phyloP scores from a whole-genome alignment of 208 protist species.

The Leishmania lainsoni region DNA sequence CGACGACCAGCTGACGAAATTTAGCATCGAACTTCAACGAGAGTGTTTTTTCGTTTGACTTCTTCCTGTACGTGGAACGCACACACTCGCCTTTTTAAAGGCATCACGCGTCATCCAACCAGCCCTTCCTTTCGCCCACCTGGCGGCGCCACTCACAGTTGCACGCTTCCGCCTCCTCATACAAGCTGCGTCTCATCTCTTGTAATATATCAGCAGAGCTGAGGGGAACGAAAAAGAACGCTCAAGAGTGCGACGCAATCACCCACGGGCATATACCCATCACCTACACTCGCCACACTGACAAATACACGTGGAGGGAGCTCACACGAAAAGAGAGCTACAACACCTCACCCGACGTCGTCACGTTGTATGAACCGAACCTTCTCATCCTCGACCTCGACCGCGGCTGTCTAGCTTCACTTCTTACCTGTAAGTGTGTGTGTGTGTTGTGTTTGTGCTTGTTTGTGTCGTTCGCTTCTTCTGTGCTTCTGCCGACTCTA shows the following conservation, averaged over 20 bases:
- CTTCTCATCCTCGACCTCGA: neutral
- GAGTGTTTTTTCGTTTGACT: neutral
- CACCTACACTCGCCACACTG: neutral
- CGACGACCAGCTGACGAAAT: neutral
- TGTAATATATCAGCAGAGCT: neutral
- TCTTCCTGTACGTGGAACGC: neutral
- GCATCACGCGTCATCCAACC: neutral
- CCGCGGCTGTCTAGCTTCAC: neutral
- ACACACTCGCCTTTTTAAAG: slow-evolving; percentile 9
- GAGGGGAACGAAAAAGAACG: neutral
- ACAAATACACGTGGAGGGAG: neutral
- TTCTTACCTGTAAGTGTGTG: neutral
- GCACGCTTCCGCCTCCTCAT: neutral
- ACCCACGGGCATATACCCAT: neutral
- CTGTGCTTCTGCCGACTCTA: neutral
- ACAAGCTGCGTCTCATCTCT: neutral
- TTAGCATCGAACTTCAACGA: neutral
- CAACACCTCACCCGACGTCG: neutral
- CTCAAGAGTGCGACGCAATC: neutral
- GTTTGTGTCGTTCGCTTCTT: neutral
- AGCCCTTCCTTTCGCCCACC: neutral
- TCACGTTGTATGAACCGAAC: neutral
- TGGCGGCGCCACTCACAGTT: neutral
- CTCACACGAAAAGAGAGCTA: neutral
- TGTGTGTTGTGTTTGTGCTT: neutral